Evolutionary conservation across 805 yeast species (phyloP).

Genomic region (Starmerella vitae): DNA sequence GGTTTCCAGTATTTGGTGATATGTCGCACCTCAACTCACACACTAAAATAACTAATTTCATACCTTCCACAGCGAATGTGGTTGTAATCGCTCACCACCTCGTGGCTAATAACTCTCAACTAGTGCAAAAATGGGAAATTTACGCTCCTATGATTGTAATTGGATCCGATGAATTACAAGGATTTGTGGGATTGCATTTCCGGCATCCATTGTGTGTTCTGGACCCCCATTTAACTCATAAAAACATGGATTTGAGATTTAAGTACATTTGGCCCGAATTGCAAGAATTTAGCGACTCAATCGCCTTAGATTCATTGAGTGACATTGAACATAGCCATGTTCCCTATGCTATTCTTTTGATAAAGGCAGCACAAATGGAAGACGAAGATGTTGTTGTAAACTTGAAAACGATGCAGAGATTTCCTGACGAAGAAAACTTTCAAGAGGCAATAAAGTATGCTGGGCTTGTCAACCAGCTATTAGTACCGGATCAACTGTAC

Average conservation of each 20-base stretch:
- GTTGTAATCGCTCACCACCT: too few species aligned
- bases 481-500: conserved; percentile 14
- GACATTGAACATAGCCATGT: conserved; percentile 40
- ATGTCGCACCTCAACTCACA: not conserved
- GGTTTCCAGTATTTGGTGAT: not conserved
- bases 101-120: too few species aligned
- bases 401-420: conserved; percentile 32
- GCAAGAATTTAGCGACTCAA: conserved; percentile 34
- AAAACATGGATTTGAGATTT: conserved; percentile 49
- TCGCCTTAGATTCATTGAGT: conserved; percentile 36
- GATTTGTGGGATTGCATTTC: not conserved
- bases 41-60: not conserved
- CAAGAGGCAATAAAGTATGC: conserved; percentile 40
- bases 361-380: conserved; percentile 36
- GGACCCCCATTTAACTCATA: conserved; percentile 51
- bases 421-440: conserved; percentile 33
- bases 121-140: too few species aligned
- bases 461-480: conserved; percentile 31
- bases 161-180: conserved; percentile 3
- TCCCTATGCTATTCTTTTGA: conserved; percentile 53
- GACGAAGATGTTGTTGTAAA: conserved; percentile 31
- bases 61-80: too few species aligned
- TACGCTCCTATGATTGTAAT: conserved; percentile 1
- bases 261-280: conserved; percentile 64
- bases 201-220: conserved; percentile 32